Conservation (phyloP, 805 yeast species). For the Kodamaea fukazawae region DNA sequence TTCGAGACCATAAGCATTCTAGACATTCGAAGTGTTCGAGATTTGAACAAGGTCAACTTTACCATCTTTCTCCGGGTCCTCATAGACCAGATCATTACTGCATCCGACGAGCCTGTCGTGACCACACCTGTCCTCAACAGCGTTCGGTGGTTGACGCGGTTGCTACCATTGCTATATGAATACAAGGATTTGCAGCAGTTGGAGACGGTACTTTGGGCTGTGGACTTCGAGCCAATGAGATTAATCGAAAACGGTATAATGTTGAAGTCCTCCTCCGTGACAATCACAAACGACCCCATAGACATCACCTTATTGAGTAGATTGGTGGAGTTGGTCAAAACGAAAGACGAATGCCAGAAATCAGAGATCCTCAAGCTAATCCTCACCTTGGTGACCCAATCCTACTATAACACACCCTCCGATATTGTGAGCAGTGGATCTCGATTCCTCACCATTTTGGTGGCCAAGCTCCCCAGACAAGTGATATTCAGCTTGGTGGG, state of each 20-base stretch:
- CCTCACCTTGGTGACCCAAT: not conserved
- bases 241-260: slow-evolving; percentile 8
- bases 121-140: slow-evolving; percentile 46
- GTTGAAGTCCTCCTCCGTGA: slow-evolving; percentile 26
- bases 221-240: slow-evolving; percentile 42
- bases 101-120: slow-evolving; percentile 9
- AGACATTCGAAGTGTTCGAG: slow-evolving; percentile 61
- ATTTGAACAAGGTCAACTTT: slow-evolving; percentile 56
- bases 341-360: not conserved
- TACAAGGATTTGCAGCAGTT: slow-evolving; percentile 10
- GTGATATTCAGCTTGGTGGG: slow-evolving; percentile 55
- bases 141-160: slow-evolving; percentile 58
- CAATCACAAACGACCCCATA: slow-evolving; percentile 58
- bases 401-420: slow-evolving; percentile 1
- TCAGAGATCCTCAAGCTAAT: slow-evolving; percentile 1
- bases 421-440: slow-evolving; percentile 1
- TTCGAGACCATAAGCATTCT: slow-evolving; percentile 52
- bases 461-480: slow-evolving; percentile 47
- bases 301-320: slow-evolving; percentile 16
- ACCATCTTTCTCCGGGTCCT: slow-evolving; percentile 43
- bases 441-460: slow-evolving; percentile 52
- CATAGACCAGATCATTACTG: slow-evolving; percentile 20
- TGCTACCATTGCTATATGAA: slow-evolving; percentile 66
- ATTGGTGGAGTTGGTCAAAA: too few species aligned
- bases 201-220: slow-evolving; percentile 25